phyloP scores from a whole-genome alignment of 129 eudicot species.

The Escallonia rubra region DNA sequence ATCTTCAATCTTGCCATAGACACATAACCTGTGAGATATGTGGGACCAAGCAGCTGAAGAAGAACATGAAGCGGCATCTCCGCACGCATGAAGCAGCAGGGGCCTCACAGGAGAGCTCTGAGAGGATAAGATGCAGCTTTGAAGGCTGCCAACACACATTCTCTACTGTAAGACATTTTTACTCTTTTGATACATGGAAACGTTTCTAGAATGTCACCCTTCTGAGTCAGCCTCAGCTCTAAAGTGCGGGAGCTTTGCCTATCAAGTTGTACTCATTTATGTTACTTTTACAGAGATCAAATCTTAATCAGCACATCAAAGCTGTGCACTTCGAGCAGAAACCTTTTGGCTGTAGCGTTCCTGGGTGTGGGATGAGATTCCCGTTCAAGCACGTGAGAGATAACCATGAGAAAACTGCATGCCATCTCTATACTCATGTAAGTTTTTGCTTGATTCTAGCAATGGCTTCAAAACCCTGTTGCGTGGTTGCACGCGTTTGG shows the following conservation, averaged over 20 bases:
- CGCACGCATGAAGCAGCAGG: conserved; percentile 48
- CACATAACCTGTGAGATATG: conserved; percentile 64
- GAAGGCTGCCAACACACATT: conserved; percentile 59
- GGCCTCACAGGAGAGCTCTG: not conserved
- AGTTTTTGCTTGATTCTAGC: not conserved
- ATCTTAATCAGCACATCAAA: conserved; percentile 79
- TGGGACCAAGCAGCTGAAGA: conserved; percentile 76
- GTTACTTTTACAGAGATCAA: conserved; percentile 48
- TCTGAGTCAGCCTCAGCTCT: not conserved
- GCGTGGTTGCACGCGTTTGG: not conserved
- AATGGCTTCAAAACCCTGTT: too few species aligned
- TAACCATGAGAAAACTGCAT: conserved; percentile 64
- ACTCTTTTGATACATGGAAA: not conserved
- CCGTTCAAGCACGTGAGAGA: conserved; percentile 86
- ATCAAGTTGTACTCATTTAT: not conserved
- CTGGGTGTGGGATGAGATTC: conserved; percentile 73
- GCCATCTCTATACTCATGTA: conserved; percentile 56
- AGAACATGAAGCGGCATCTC: conserved; percentile 74
- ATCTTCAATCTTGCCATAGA: conserved; percentile 59
- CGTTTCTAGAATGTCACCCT: not conserved
- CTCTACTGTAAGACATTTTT: conserved; percentile 50
- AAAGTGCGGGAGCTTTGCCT: not conserved
- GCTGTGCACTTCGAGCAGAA: conserved; percentile 60
- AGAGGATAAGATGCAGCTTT: conserved; percentile 46
- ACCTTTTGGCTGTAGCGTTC: conserved; percentile 53